phyloP scores from a whole-genome alignment of 768 basidiomycete species.

The Tricholomella constricta region DNA sequence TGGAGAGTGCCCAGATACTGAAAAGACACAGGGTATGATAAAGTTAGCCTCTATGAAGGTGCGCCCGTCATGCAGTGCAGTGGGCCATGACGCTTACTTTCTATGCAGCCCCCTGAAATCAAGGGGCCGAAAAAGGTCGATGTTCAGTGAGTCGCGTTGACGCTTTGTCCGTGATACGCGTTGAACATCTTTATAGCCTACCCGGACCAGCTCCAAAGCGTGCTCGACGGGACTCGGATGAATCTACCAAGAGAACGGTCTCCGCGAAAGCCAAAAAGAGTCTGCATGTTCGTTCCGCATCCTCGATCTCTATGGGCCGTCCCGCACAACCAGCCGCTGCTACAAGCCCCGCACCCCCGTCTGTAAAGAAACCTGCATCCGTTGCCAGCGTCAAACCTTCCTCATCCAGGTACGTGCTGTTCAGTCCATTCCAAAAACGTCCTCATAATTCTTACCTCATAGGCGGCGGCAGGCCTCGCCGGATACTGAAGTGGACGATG shows the following conservation, averaged over 20 bases:
- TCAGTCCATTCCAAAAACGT: too few relatives aligned
- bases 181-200: conserved; percentile 18
- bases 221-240: conserved; percentile 18
- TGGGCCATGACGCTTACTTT: background rate
- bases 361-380: conserved; percentile 22
- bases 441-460: background rate
- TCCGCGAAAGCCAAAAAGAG: conserved; percentile 26
- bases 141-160: conserved; percentile 19
- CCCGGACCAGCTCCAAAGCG: conserved; percentile 32
- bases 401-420: conserved; percentile 28
- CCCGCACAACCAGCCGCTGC: conserved; percentile 17
- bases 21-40: background rate
- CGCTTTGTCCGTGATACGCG: background rate
- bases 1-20: background rate
- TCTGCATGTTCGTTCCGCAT: conserved; percentile 23
- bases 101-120: conserved; percentile 21
- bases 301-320: conserved; percentile 36
- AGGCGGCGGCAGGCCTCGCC: conserved; percentile 30
- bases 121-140: conserved; percentile 25
- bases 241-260: conserved; percentile 13
- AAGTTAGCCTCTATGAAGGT: conserved; percentile 7
- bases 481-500: conserved; percentile 49
- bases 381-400: conserved; percentile 21
- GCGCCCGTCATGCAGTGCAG: background rate
- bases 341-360: conserved; percentile 15